These are phyloP conservation scores for Nicotiana sylvestris DNA, from an alignment of 257 asterid genomes.

Conservation along the genomic window DNA sequence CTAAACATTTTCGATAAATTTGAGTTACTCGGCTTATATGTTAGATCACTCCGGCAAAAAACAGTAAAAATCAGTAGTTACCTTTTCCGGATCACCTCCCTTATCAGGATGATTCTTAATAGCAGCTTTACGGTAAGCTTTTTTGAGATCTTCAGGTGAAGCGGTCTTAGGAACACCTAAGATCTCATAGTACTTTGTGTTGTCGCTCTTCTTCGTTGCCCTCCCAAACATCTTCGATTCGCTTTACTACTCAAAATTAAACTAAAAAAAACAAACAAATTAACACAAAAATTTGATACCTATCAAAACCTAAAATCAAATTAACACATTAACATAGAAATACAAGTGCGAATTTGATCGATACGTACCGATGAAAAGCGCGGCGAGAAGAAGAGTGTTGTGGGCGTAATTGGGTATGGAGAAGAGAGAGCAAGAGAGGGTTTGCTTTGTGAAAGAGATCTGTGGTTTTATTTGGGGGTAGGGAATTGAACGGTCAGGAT, in stretches of 20 bases:
- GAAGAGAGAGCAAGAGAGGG: neutral
- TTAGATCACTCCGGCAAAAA: neutral
- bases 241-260: neutral
- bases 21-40: neutral
- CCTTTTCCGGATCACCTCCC: constrained; percentile 91
- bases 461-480: neutral
- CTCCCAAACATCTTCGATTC: constrained; percentile 64
- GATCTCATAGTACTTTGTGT: constrained; percentile 73
- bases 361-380: neutral
- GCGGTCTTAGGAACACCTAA: constrained; percentile 70
- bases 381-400: constrained; percentile 3
- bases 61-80: constrained; percentile 9
- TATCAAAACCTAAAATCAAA: neutral
- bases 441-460: neutral
- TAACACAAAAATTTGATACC: neutral
- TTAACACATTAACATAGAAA: too few relatives aligned
- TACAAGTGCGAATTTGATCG: neutral
- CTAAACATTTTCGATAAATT: too few relatives aligned
- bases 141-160: constrained; percentile 69
- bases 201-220: constrained; percentile 70
- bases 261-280: neutral
- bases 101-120: constrained; percentile 85
- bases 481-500: constrained; percentile 10
- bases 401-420: neutral
- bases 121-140: constrained; percentile 79